Evolutionary conservation across 2,329 filamentous ascomycete genomes (phyloP).

Genomic region (Aspergillus sp.): DNA sequence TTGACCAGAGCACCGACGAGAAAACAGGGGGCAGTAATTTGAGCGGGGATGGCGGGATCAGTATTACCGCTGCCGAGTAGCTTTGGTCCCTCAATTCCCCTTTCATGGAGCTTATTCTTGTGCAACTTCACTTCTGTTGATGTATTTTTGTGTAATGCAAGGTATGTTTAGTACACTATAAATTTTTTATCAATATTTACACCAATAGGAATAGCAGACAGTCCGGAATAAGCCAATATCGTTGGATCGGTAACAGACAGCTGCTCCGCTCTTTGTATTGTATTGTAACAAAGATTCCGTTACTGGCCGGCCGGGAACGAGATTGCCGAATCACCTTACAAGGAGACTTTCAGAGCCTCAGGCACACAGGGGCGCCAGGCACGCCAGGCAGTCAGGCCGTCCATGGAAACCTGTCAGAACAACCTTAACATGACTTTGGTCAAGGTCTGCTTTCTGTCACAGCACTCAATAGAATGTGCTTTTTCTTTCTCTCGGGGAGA

Average conservation of each 20-base stretch:
- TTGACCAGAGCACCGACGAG: too few species aligned
- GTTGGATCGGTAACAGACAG: not conserved
- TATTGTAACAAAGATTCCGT: not conserved
- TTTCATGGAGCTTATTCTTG: not conserved
- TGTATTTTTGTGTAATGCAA: too few species aligned
- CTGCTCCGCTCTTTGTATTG: not conserved
- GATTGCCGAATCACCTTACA: constrained; percentile 6
- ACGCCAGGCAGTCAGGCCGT: not conserved
- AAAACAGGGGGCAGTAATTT: not conserved
- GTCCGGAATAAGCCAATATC: too few species aligned
- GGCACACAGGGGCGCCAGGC: not conserved
- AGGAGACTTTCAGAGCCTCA: not conserved
- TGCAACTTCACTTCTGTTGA: too few species aligned
- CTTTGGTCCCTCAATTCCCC: not conserved
- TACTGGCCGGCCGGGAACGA: not conserved
- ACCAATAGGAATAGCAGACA: not conserved
- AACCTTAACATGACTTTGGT: constrained; percentile 1
- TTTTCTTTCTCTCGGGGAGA: too few species aligned
- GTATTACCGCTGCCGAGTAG: not conserved
- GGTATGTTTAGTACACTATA: not conserved
- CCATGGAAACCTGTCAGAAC: not conserved
- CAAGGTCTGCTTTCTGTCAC: not conserved
- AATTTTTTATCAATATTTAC: not conserved
- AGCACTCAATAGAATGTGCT: too few species aligned
- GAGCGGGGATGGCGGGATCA: not conserved